Conservation (phyloP, 1,284 basidiomycete species). For the Cryptococcus sp. region DNA sequence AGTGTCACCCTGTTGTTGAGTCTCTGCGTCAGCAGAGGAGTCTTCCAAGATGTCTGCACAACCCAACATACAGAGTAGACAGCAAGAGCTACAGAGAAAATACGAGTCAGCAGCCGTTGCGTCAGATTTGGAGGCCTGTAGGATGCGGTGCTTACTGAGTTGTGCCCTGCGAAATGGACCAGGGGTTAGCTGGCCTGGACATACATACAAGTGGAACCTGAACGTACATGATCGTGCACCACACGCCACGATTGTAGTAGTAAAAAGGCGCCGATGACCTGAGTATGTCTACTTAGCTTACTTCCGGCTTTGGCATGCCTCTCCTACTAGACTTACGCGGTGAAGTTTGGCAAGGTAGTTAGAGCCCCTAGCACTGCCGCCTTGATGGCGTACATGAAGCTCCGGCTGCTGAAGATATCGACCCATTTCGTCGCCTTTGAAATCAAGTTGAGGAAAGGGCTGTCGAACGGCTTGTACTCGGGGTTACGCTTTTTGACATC, state of each 20-base stretch:
- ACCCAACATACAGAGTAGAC: constrained; percentile 25
- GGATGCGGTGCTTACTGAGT: constrained; percentile 22
- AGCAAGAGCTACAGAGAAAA: constrained; percentile 20
- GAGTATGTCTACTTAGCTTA: too few relatives aligned
- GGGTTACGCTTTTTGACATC: constrained; percentile 45
- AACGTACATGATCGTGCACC: constrained; percentile 40
- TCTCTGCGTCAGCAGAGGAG: constrained; percentile 59
- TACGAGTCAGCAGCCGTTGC: constrained; percentile 4
- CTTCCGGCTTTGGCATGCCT: not conserved
- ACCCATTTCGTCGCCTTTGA: constrained; percentile 26
- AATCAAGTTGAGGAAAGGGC: constrained; percentile 33
- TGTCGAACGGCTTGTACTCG: constrained; percentile 46
- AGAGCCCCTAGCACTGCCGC: constrained; percentile 65
- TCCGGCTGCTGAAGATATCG: constrained; percentile 40
- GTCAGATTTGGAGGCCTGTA: not conserved
- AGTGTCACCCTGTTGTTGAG: constrained; percentile 67
- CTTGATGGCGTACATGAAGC: constrained; percentile 69
- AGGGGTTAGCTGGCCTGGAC: not conserved
- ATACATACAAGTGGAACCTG: not conserved
- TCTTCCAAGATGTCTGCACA: constrained; percentile 17
- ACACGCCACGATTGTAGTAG: constrained; percentile 46
- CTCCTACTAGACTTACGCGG: constrained; percentile 18
- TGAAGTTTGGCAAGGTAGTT: constrained; percentile 41
- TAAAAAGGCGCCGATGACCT: constrained; percentile 41
- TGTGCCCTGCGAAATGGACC: constrained; percentile 25